Evolutionary conservation across 257 asterid genomes (phyloP).

Genomic region (Solanum rostratum): DNA sequence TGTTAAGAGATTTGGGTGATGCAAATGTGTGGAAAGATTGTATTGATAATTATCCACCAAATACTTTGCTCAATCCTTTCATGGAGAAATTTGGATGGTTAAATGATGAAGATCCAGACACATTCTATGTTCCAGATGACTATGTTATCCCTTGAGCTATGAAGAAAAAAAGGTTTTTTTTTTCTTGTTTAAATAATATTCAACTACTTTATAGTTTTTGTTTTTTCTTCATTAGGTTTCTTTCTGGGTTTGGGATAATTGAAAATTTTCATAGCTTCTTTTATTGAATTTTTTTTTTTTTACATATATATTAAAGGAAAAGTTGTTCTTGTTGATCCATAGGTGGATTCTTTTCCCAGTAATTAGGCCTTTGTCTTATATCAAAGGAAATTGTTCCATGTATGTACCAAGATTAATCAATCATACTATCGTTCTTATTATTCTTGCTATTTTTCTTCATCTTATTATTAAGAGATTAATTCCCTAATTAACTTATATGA

Average conservation of each 20-base stretch:
- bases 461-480: no score
- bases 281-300: not conserved
- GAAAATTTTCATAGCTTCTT: not conserved
- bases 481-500: no score
- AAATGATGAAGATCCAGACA: constrained; percentile 46
- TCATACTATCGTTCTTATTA: not conserved
- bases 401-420: not conserved
- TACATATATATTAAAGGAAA: not conserved
- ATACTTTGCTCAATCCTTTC: constrained; percentile 55
- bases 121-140: constrained; percentile 45
- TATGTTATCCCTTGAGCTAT: constrained; percentile 43
- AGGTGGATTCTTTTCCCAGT: not conserved
- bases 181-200: not conserved
- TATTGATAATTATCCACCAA: constrained; percentile 45
- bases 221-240: not conserved
- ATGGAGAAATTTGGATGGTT: constrained; percentile 82
- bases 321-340: not conserved
- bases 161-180: not conserved
- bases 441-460: not conserved
- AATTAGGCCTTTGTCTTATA: not conserved
- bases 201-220: not conserved
- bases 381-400: not conserved
- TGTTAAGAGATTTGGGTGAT: constrained; percentile 54
- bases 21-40: constrained; percentile 54
- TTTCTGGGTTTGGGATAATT: not conserved